Conservation (phyloP, 139 green algal species). For the Edaphochlamys debaryana region DNA sequence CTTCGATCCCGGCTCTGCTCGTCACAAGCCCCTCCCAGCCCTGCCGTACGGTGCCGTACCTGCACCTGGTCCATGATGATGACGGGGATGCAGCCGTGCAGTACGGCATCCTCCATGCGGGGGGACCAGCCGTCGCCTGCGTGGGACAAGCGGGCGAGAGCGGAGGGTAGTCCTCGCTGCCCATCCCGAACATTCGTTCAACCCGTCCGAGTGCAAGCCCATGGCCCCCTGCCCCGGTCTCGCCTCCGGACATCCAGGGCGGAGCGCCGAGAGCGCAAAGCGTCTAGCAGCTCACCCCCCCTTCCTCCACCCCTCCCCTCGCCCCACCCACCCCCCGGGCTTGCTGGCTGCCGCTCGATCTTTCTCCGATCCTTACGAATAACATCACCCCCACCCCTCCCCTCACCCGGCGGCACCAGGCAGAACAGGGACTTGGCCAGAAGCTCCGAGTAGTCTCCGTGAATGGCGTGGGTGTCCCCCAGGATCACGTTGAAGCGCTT, state of each 20-base stretch:
- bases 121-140: slow-evolving; percentile 67
- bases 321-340: too few relatives aligned
- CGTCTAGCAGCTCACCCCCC: too few relatives aligned
- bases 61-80: slow-evolving; percentile 49
- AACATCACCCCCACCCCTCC: too few relatives aligned
- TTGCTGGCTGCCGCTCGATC: too few relatives aligned
- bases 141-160: background rate
- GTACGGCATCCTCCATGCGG: slow-evolving; percentile 67
- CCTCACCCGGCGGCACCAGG: slow-evolving; percentile 60
- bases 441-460: slow-evolving; percentile 47
- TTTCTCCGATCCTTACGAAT: too few relatives aligned
- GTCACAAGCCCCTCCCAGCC: background rate
- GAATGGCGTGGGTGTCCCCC: background rate
- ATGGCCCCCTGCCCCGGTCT: background rate
- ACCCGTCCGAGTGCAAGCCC: background rate
- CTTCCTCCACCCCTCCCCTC: too few relatives aligned
- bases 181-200: background rate
- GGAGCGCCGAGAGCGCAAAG: too few relatives aligned
- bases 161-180: too few relatives aligned
- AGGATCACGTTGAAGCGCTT: background rate
- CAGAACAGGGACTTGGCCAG: slow-evolving; percentile 59
- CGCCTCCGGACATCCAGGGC: too few relatives aligned
- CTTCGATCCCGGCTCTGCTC: too few relatives aligned
- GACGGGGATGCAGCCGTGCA: slow-evolving; percentile 83
- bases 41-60: background rate